A percentile compares a stretch with the other conserved stretches of the same genome.
phyloP scores from a whole-genome alignment of 2,329 filamentous ascomycete species.

The Bipolaris sorokiniana region DNA sequence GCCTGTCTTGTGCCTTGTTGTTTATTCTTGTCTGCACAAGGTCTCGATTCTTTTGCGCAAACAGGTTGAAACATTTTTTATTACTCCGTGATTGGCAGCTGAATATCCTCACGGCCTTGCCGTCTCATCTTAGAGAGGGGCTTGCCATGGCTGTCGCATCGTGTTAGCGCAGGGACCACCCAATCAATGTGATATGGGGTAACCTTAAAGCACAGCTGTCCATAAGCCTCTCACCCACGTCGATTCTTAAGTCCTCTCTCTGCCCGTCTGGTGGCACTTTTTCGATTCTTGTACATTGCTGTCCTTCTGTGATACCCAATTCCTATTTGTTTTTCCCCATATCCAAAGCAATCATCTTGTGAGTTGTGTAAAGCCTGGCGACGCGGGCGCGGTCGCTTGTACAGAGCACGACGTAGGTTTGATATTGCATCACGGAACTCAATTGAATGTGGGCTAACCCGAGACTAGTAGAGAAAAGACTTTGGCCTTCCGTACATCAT shows the following conservation, averaged over 20 bases:
- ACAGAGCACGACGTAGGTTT: conserved; percentile 23
- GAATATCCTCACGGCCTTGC: conserved; percentile 7
- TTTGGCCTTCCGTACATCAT: background rate
- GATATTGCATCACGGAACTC: background rate
- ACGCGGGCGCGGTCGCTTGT: conserved; percentile 24
- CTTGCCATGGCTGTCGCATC: conserved; percentile 22
- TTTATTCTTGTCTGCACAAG: background rate
- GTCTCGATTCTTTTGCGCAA: background rate
- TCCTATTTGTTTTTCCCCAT: conserved; percentile 15
- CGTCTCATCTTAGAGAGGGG: conserved; percentile 20
- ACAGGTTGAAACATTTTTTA: conserved; percentile 1
- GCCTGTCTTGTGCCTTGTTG: background rate
- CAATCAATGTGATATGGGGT: conserved; percentile 35
- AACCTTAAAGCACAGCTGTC: conserved; percentile 46
- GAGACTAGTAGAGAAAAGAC: background rate
- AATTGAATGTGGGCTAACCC: background rate
- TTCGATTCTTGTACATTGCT: conserved; percentile 23
- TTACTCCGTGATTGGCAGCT: background rate
- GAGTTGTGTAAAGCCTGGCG: conserved; percentile 26
- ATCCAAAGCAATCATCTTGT: conserved; percentile 8
- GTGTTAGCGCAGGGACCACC: conserved; percentile 38
- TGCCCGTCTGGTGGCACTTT: conserved; percentile 30
- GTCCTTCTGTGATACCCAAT: conserved; percentile 38
- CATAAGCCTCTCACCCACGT: conserved; percentile 33
- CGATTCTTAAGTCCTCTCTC: conserved; percentile 18